phyloP scores from a whole-genome alignment of 768 basidiomycete genomes.

The Lentinus tigrinus region DNA sequence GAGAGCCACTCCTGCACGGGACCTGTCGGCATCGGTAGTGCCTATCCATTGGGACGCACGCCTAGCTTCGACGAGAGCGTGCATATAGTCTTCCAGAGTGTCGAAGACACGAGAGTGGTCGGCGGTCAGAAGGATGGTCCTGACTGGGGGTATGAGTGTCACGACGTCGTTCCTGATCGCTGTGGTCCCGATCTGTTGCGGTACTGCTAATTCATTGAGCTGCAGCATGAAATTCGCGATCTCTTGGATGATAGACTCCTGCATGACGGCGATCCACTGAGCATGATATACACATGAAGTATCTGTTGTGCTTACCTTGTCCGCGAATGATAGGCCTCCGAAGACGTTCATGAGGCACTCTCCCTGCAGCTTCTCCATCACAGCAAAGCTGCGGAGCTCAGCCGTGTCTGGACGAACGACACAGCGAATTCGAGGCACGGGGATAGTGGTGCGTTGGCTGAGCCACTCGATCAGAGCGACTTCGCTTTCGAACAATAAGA shows the following conservation, averaged over 20 bases:
- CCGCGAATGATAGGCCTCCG: neutral
- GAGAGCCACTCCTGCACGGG: neutral
- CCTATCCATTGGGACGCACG: neutral
- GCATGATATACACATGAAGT: neutral
- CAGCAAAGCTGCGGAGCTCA: neutral
- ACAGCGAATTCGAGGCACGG: neutral
- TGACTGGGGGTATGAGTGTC: neutral
- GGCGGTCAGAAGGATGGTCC: neutral
- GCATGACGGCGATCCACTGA: neutral
- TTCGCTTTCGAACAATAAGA: neutral
- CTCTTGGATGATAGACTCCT: constrained; percentile 6
- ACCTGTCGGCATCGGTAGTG: neutral
- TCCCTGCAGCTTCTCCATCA: neutral
- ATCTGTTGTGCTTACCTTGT: neutral
- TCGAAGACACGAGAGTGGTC: neutral
- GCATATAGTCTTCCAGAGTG: neutral
- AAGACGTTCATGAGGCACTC: neutral
- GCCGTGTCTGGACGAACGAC: neutral
- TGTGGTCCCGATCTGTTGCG: constrained; percentile 1
- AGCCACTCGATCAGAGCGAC: constrained; percentile 8
- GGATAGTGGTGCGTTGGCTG: neutral
- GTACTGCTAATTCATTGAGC: constrained; percentile 1
- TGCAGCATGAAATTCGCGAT: constrained; percentile 2
- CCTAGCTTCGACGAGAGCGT: neutral
- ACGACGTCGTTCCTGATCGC: neutral